Percentiles rank a stretch among this genome's conserved stretches.
Conservation (phyloP, 1,139 yeast species). For the Groenewaldozyma sp. region DNA sequence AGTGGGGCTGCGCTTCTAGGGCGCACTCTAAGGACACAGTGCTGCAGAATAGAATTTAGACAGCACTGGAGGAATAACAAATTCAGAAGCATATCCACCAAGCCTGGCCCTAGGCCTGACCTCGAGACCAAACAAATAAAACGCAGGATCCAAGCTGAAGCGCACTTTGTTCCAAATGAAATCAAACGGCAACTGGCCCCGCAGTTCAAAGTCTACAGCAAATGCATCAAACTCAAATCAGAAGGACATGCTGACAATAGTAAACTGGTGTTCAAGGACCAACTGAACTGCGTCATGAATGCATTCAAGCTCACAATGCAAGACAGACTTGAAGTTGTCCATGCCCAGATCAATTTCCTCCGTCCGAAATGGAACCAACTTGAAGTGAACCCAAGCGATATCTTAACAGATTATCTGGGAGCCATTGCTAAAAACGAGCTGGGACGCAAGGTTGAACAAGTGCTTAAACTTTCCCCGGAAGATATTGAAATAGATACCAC, state of each 20-base stretch:
- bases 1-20: too few relatives aligned
- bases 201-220: neutral
- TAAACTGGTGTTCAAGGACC: neutral
- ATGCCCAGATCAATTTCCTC: neutral
- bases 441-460: neutral
- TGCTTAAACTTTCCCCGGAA: neutral
- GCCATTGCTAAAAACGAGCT: neutral
- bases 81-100: too few relatives aligned
- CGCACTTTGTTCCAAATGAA: neutral
- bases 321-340: neutral
- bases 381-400: neutral
- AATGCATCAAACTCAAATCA: neutral
- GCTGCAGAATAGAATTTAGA: too few relatives aligned
- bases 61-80: too few relatives aligned
- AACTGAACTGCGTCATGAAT: slow-evolving; percentile 1
- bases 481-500: too few relatives aligned
- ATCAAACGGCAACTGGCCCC: slow-evolving; percentile 1
- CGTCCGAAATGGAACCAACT: slow-evolving; percentile 1
- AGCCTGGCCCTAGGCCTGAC: too few relatives aligned
- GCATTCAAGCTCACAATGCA: neutral
- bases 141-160: neutral
- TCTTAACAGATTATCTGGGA: neutral
- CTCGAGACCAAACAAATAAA: too few relatives aligned
- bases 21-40: too few relatives aligned
- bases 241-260: neutral